These are phyloP conservation scores for Herpotrichia juniperi DNA, from an alignment of 2,329 filamentous ascomycete species.

Conservation along the genomic window DNA sequence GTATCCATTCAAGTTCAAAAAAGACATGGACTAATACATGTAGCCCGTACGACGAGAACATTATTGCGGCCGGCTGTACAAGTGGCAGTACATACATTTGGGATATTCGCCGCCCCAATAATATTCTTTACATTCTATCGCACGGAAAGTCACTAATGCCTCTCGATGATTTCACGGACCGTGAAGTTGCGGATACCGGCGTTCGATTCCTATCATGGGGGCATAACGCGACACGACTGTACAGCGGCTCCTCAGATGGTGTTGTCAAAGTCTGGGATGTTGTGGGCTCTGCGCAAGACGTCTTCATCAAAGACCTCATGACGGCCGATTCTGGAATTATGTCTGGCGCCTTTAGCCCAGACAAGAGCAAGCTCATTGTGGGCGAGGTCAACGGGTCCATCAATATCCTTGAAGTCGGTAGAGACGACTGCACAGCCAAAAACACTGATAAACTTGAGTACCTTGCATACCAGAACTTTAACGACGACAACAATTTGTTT, in stretches of 20 bases:
- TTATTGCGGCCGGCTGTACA: constrained; percentile 66
- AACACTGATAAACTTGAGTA: constrained; percentile 38
- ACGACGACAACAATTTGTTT: constrained; percentile 5
- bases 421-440: constrained; percentile 35
- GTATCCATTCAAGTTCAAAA: constrained; percentile 2
- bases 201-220: constrained; percentile 65
- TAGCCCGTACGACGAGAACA: constrained; percentile 54
- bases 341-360: constrained; percentile 62
- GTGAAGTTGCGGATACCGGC: constrained; percentile 63
- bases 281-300: constrained; percentile 57
- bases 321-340: constrained; percentile 61
- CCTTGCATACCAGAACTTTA: constrained; percentile 23
- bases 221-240: constrained; percentile 57
- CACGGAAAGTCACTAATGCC: constrained; percentile 60
- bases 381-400: constrained; percentile 64
- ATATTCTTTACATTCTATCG: constrained; percentile 55
- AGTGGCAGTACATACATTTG: constrained; percentile 66
- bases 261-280: constrained; percentile 66
- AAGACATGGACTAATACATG: neutral
- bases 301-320: constrained; percentile 57
- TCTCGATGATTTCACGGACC: constrained; percentile 48
- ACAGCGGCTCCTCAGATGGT: constrained; percentile 67
- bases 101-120: constrained; percentile 58
- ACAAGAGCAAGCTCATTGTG: constrained; percentile 61
- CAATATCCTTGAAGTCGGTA: constrained; percentile 56